Percentiles rank a stretch among this genome's conserved stretches.
These are phyloP conservation scores for Aspergillus sclerotioniger DNA, from an alignment of 495 filamentous ascomycete species.

Conservation along the genomic window DNA sequence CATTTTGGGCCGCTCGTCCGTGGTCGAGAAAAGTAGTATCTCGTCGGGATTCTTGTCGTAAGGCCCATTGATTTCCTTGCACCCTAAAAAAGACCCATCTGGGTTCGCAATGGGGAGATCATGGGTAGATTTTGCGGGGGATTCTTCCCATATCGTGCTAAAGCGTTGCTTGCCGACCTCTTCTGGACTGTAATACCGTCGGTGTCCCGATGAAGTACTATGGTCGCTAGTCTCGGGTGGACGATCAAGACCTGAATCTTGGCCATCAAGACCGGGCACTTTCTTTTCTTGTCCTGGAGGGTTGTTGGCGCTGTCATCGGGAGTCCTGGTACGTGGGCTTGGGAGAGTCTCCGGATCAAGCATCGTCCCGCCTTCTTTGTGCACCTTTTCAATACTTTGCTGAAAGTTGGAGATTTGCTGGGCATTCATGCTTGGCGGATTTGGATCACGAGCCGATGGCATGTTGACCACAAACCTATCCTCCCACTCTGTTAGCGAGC, in stretches of 20 bases:
- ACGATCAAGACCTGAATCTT: conserved; percentile 21
- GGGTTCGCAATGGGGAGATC: conserved; percentile 21
- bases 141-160: conserved; percentile 42
- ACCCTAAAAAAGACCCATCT: conserved; percentile 50
- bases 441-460: conserved; percentile 45
- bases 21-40: conserved; percentile 37
- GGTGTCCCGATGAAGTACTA: conserved; percentile 2
- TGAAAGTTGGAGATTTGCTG: conserved; percentile 44
- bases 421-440: conserved; percentile 39
- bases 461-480: conserved; percentile 49
- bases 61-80: conserved; percentile 42
- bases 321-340: conserved; percentile 32
- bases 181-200: conserved; percentile 43
- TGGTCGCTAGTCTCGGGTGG: conserved; percentile 13
- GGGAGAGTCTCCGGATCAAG: conserved; percentile 33
- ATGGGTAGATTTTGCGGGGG: conserved; percentile 26
- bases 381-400: conserved; percentile 35
- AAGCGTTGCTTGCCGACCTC: conserved; percentile 41
- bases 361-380: conserved; percentile 28
- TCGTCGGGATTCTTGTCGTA: conserved; percentile 42
- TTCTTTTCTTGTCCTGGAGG: conserved; percentile 11
- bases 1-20: conserved; percentile 27
- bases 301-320: conserved; percentile 19
- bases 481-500: conserved; percentile 39
- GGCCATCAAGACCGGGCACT: conserved; percentile 16